Base-by-base conservation (phyloP, 108 stramenopile genomes). In the Stephanodiscus triporus region DNA sequence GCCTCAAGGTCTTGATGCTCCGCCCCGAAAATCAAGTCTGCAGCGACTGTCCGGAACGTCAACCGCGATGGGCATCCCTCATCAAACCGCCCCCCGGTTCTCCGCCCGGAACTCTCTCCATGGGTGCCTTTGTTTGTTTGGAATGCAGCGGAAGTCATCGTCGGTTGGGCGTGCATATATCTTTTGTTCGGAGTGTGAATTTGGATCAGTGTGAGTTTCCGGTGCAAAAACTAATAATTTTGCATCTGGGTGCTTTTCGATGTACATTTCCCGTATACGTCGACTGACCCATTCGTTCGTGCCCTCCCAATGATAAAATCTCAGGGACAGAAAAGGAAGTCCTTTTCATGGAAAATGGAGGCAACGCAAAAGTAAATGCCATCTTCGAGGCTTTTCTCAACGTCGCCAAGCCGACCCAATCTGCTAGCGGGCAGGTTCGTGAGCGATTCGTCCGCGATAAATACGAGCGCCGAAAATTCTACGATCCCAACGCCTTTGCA, bases 61-160 rank as follows among this genome's bases (percentile, higher is more conserved):
- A 97, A 68, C 99, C 99, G 9, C 90, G 93, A 42, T 99, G 99
- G 99, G 98, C 97, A 2, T 96, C 96, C 24, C 68, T 96, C 55
- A 92, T 96, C 75, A 88, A 87, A 6, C 89, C 92, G 36, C 91
- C 95, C 16, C 92, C 95, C 3, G 95, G 88, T 0, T 68, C 88
- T 17, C 92, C 90, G 19, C 86, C 87, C 22, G 90, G 89, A 34
- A 78, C 90, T 1, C 71, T 87, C 51, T 83, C 86, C 55, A 92
- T 90, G 79, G 99, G 99, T 20, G 89, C 97, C 24, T 99, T 99
- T 85, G 94, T 95, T 68, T 99, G 99, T 84, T 87, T 98, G 68
- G 98, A 99, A 77, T 99, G 99, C 78, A 96, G 96, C 49, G 98
- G 97, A 43, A 95, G 95, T 40, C 99, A 99, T 86, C 94, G 99